A percentile compares a stretch with the other conserved stretches of the same genome.
Evolutionary conservation across 2,329 filamentous ascomycete species (phyloP).

Genomic region (Alternaria hordeiaustralica): DNA sequence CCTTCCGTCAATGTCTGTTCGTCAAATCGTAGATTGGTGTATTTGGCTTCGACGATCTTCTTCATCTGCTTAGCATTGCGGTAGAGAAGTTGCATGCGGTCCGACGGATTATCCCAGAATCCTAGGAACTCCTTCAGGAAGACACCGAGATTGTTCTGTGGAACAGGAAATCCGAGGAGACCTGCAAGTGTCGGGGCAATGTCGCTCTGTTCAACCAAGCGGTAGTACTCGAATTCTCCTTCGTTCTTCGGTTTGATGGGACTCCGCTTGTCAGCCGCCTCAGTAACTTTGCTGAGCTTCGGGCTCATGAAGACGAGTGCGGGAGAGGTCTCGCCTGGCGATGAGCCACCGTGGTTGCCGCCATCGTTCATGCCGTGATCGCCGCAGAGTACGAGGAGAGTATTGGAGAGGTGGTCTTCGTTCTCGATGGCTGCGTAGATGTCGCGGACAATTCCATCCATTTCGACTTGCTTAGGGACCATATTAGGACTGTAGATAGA

Average conservation of each 20-base stretch:
- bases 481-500: conserved; percentile 73
- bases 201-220: conserved; percentile 89
- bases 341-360: conserved; percentile 94
- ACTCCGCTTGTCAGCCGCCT: conserved; percentile 38
- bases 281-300: conserved; percentile 69
- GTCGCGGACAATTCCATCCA: conserved; percentile 80
- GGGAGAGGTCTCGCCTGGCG: conserved; percentile 90
- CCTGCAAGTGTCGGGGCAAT: conserved; percentile 88
- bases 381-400: conserved; percentile 84
- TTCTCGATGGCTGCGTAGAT: conserved; percentile 79
- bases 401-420: conserved; percentile 73
- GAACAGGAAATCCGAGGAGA: conserved; percentile 84
- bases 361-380: conserved; percentile 99
- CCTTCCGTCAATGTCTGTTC: conserved; percentile 17
- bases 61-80: conserved; percentile 84
- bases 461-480: conserved; percentile 90
- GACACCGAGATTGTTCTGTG: conserved; percentile 87
- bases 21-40: conserved; percentile 62
- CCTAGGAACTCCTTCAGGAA: conserved; percentile 80
- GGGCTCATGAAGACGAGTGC: conserved; percentile 91
- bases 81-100: conserved; percentile 72
- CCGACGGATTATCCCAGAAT: conserved; percentile 69
- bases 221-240: conserved; percentile 82
- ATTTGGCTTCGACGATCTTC: conserved; percentile 76
- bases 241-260: conserved; percentile 62